Evolutionary conservation across 163 green algal species (phyloP).

Genomic region (Volvox carteri): DNA sequence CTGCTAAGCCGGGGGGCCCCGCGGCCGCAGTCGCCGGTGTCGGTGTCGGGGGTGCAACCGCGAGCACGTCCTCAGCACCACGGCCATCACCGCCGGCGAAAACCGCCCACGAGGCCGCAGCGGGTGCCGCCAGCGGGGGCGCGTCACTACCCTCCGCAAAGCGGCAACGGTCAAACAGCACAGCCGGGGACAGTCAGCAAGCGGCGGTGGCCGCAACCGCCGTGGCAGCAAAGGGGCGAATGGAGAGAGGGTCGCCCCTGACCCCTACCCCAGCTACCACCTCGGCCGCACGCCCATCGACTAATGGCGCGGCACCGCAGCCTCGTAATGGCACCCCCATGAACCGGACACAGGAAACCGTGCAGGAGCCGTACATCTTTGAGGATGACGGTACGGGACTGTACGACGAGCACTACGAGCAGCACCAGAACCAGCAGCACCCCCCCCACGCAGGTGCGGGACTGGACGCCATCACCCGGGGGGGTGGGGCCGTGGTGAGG

Average conservation of each 20-base stretch:
- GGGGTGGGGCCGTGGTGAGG: too few species aligned
- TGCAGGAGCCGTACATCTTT: slow-evolving; percentile 25
- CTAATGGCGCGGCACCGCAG: too few species aligned
- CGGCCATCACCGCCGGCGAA: neutral
- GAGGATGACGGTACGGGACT: slow-evolving; percentile 47
- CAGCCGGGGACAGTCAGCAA: neutral
- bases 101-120: neutral
- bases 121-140: neutral
- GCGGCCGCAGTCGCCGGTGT: too few species aligned
- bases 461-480: neutral
- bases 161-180: neutral
- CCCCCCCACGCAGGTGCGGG: neutral
- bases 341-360: neutral
- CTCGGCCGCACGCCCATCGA: too few species aligned
- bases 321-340: neutral
- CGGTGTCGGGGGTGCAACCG: too few species aligned
- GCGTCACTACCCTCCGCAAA: neutral
- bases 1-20: too few species aligned
- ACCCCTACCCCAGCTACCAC: too few species aligned
- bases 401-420: slow-evolving; percentile 43
- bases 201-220: neutral
- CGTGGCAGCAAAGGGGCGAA: too few species aligned
- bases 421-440: neutral
- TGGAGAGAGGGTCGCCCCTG: too few species aligned
- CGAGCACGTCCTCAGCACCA: too few species aligned